These are phyloP conservation scores for Bretziella fagacearum DNA, from an alignment of 2,329 filamentous ascomycete species.

Conservation along the genomic window DNA sequence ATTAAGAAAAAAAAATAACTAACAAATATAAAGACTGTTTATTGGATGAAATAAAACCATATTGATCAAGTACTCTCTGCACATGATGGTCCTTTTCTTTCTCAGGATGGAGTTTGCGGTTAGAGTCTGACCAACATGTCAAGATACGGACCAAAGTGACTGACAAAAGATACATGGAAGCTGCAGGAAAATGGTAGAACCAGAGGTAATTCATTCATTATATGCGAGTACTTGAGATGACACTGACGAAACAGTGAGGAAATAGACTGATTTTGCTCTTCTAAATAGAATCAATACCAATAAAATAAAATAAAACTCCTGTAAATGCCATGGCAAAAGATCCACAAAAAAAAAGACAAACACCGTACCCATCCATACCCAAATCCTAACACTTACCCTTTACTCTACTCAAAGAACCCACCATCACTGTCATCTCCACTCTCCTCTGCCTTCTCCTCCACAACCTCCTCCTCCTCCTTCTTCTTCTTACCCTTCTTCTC, in stretches of 20 bases:
- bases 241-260: background rate
- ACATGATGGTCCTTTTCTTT: too few species aligned
- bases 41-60: too few species aligned
- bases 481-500: slow-evolving; percentile 16
- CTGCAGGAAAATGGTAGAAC: too few species aligned
- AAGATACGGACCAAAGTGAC: too few species aligned
- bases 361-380: background rate
- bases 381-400: too few species aligned
- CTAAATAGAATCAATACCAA: background rate
- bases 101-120: too few species aligned
- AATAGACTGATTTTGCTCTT: background rate
- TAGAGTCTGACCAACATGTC: too few species aligned
- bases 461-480: slow-evolving; percentile 20
- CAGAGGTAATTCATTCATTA: background rate
- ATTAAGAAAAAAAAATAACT: too few species aligned
- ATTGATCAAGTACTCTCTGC: too few species aligned
- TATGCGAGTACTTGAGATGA: background rate
- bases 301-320: slow-evolving; percentile 1
- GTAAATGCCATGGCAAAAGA: slow-evolving; percentile 10
- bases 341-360: background rate
- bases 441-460: slow-evolving; percentile 24
- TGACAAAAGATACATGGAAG: too few species aligned
- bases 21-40: too few species aligned
- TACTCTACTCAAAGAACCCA: slow-evolving; percentile 41
- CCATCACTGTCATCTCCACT: slow-evolving; percentile 35